Base-by-base conservation (phyloP, 192 early-diverging fungal species). In the Coemansia sp. region DNA sequence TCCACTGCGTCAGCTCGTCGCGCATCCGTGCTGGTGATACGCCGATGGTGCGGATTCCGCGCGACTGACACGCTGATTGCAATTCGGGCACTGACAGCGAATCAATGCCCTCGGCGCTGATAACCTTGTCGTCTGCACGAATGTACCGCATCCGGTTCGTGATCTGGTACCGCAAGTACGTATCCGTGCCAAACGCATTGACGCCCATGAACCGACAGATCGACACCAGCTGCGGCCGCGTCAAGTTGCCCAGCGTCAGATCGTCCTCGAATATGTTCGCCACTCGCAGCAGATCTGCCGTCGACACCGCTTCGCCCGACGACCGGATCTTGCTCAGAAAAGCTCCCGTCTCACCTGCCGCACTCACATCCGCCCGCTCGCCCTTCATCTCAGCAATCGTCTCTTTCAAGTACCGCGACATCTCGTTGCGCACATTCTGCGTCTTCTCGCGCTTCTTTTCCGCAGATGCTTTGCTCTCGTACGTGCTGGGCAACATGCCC, bases 141-240 rank as follows among this genome's bases (percentile, higher is more conserved):
- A 98, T 89, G 54, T 91, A 87, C 39, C 83, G 82, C 86, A 97
- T 91, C 60, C 89, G 86, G 62, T 90, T 88, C 21, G 93, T 88
- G 68, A 98, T 93, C 76, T 93, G 93, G 81, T 93, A 90, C 60
- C 93, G 88, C 60, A 98, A 86, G 70, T 93, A 95, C 55, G 92
- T 89, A 81, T 98, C 96, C n/a, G 94, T 95, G 38, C 96, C 96
- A 75, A 97, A 98, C n/a, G 92, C 90, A 56, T 94, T 94, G 60
- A 96, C 85, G 62, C 89, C 89, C 94, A 98, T 94, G 84, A 93
- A 98, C 58, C 91, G 88, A 69, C 90, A 91, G 88, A 98, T 95
- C 75, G 88, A 90, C 35, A 95, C 93, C 19, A 98, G 86, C 79
- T 98, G 96, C 37, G 94, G 94, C 38, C 95, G 86, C 38, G 94